Percentiles rank a stretch among this genome's conserved stretches.
phyloP scores from a whole-genome alignment of 768 basidiomycete species.

The Botryobasidium botryosum region DNA sequence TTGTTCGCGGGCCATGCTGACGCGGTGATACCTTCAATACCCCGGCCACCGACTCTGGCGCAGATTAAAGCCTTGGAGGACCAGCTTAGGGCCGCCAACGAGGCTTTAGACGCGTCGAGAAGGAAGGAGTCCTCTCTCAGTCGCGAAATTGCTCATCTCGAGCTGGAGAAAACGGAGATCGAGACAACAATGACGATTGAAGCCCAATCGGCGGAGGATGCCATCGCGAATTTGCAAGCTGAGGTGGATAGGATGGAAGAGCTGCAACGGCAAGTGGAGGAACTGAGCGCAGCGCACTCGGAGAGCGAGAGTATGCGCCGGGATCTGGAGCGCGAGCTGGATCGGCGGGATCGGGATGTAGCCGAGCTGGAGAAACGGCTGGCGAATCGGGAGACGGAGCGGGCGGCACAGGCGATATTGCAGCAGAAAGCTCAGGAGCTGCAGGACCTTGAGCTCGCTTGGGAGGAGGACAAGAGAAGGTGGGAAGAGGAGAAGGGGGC shows the following conservation, averaged over 20 bases:
- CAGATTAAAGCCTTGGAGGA: constrained; percentile 42
- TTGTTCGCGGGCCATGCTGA: constrained; percentile 70
- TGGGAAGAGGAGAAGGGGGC: constrained; percentile 35
- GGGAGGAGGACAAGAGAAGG: constrained; percentile 13
- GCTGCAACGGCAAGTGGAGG: constrained; percentile 30
- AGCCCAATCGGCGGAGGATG: constrained; percentile 48
- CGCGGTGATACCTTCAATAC: constrained; percentile 37
- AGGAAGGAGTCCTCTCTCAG: constrained; percentile 44
- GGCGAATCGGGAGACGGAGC: constrained; percentile 25
- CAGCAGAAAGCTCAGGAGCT: constrained; percentile 13
- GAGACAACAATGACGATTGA: constrained; percentile 51
- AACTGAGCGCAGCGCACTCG: constrained; percentile 24
- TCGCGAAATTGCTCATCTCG: constrained; percentile 43
- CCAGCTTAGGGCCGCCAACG: constrained; percentile 43
- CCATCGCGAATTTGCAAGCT: constrained; percentile 36
- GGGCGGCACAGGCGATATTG: neutral
- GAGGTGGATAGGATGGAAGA: constrained; percentile 35
- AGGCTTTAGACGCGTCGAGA: constrained; percentile 38
- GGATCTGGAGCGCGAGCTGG: constrained; percentile 19
- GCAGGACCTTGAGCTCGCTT: constrained; percentile 22
- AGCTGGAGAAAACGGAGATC: constrained; percentile 50
- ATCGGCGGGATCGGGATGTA: neutral
- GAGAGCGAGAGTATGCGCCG: constrained; percentile 34
- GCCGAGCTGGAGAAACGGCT: constrained; percentile 28
- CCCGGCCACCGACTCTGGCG: constrained; percentile 26